A percentile compares a stretch with the other conserved stretches of the same genome.
Conservation (phyloP, 2,329 filamentous ascomycete genomes). For the Botrytis cinerea region DNA sequence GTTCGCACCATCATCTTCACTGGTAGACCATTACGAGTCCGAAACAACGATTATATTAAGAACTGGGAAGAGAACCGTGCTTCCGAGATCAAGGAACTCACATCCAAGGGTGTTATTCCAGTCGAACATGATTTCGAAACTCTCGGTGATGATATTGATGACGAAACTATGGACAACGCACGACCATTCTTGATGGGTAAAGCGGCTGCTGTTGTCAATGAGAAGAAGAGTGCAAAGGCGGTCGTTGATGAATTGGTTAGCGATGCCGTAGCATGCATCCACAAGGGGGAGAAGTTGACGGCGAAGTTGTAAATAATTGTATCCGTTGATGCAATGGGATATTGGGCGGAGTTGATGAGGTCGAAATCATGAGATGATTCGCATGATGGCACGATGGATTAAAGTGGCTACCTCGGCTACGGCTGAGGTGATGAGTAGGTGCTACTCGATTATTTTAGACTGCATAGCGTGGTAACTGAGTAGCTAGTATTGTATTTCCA, state of each 20-base stretch:
- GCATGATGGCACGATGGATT: not conserved
- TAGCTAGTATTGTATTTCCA: not conserved
- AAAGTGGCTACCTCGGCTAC: not conserved
- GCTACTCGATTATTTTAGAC: not conserved
- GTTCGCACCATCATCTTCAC: slow-evolving; percentile 98
- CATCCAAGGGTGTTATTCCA: slow-evolving; percentile 83
- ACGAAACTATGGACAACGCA: slow-evolving; percentile 86
- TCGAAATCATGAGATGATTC: not conserved
- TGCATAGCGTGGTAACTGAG: not conserved
- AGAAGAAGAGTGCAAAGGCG: slow-evolving; percentile 85
- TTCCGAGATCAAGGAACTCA: slow-evolving; percentile 89
- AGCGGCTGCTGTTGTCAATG: slow-evolving; percentile 88
- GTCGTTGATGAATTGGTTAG: slow-evolving; percentile 93
- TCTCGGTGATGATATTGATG: slow-evolving; percentile 68
- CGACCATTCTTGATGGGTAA: slow-evolving; percentile 95
- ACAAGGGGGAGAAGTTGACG: slow-evolving; percentile 67
- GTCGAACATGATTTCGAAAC: slow-evolving; percentile 94
- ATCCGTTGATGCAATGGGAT: not conserved
- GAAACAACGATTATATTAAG: slow-evolving; percentile 88
- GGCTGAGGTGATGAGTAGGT: not conserved
- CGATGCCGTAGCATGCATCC: slow-evolving; percentile 73
- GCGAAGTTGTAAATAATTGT: slow-evolving; percentile 60
- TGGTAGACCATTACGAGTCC: slow-evolving; percentile 88
- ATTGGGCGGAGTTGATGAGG: not conserved
- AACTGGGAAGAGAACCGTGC: slow-evolving; percentile 92